A percentile compares a stretch with the other conserved stretches of the same genome.
These are phyloP conservation scores for Posidonia australis DNA, from an alignment of 106 monocot genomes.

Conservation along the genomic window DNA sequence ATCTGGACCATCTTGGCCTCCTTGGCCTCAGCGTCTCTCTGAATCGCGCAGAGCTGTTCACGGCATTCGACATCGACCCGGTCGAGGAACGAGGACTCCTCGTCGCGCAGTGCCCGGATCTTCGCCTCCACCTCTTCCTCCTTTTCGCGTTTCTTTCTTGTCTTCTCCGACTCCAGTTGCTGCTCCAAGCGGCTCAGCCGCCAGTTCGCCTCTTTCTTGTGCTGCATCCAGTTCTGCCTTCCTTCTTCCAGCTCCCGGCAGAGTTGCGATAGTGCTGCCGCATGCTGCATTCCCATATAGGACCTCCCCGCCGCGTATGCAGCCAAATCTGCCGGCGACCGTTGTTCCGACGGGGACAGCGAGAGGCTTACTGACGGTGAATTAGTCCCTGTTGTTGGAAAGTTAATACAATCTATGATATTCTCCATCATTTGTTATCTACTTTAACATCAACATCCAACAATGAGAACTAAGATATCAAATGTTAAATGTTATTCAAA, in stretches of 20 bases:
- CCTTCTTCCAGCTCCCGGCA: constrained; percentile 27
- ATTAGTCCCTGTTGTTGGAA: neutral
- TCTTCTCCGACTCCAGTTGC: constrained; percentile 25
- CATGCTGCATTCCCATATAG: constrained; percentile 1
- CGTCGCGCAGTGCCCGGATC: constrained; percentile 14
- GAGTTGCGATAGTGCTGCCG: constrained; percentile 11
- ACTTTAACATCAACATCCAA: no score
- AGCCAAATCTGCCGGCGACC: neutral
- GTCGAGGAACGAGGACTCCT: constrained; percentile 10
- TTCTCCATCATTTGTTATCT: no score
- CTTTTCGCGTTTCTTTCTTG: constrained; percentile 15
- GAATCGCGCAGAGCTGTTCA: constrained; percentile 19
- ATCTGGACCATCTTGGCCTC: constrained; percentile 18
- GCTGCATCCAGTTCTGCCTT: constrained; percentile 19
- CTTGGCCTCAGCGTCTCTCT: constrained; percentile 20
- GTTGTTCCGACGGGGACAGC: constrained; percentile 7
- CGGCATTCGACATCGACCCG: constrained; percentile 14
- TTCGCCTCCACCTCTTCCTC: constrained; percentile 17
- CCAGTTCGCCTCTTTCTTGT: constrained; percentile 27
- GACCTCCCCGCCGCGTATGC: neutral
- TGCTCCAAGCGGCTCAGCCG: constrained; percentile 26
- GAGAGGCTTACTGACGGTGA: constrained; percentile 15
- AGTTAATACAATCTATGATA: neutral
- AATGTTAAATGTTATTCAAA: no score
- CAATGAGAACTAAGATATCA: no score